Conservation (phyloP, 305 asterid species). For the Euphrasia arctica region DNA sequence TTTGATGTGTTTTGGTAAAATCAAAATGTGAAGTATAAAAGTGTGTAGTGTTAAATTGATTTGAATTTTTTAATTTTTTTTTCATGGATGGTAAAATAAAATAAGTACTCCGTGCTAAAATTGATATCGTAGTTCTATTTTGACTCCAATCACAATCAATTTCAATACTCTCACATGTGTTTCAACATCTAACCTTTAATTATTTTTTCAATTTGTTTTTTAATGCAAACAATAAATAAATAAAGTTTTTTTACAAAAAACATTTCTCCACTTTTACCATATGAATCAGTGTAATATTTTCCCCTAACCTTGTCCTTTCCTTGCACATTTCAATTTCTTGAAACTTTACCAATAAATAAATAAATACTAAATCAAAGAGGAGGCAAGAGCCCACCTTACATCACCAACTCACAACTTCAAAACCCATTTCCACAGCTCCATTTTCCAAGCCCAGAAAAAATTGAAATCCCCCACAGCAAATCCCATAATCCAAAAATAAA, state of each 20-base stretch:
- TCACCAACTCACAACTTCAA: constrained; percentile 21
- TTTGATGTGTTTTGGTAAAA: constrained; percentile 23
- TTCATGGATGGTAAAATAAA: neutral
- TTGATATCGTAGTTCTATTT: no score
- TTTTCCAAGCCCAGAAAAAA: constrained; percentile 10
- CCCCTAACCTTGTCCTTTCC: constrained; percentile 54
- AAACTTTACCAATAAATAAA: constrained; percentile 25
- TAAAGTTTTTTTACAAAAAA: neutral
- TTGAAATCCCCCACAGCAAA: neutral
- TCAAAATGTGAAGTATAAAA: neutral
- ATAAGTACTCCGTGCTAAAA: neutral
- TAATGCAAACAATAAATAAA: neutral
- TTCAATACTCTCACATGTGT: neutral
- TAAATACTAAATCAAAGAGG: constrained; percentile 23
- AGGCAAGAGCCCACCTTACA: constrained; percentile 24
- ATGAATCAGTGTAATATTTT: constrained; percentile 33
- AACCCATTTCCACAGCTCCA: constrained; percentile 7
- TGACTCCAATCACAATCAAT: no score
- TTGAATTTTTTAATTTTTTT: no score
- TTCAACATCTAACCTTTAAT: neutral
- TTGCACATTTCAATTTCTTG: constrained; percentile 42
- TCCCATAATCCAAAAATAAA: neutral
- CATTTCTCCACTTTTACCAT: no score
- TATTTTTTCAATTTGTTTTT: neutral
- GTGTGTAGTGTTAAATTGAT: neutral